Conservation (phyloP, 2,329 filamentous ascomycete species). For the Xylaria digitata region DNA sequence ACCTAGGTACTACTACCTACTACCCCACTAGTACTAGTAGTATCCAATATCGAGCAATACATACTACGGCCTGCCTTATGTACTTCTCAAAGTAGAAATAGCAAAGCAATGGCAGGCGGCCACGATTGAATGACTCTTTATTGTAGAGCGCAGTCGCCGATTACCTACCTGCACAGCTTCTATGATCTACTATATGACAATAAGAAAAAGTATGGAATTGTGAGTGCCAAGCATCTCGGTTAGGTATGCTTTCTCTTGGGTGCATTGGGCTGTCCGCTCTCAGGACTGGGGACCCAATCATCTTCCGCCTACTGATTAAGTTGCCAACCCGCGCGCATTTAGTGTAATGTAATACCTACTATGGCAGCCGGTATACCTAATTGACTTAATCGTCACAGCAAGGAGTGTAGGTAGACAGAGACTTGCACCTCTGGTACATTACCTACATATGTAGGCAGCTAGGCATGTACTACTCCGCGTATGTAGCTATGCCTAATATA, state of each 20-base stretch:
- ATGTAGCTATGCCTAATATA: neutral
- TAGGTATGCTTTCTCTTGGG: constrained; percentile 14
- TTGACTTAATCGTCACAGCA: neutral
- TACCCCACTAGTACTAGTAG: no score
- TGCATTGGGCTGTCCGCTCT: constrained; percentile 5
- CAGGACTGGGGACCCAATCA: constrained; percentile 8
- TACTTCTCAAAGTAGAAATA: neutral
- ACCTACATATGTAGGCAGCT: neutral
- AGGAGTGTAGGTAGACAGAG: neutral
- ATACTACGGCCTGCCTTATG: neutral
- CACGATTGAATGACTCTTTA: constrained; percentile 29
- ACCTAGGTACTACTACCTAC: no score
- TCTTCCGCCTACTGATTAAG: constrained; percentile 14
- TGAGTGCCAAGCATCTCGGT: constrained; percentile 31
- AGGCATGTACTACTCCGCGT: neutral
- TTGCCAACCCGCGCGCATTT: constrained; percentile 9
- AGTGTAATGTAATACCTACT: constrained; percentile 2
- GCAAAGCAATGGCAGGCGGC: constrained; percentile 29
- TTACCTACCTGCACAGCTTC: constrained; percentile 19
- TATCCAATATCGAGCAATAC: no score
- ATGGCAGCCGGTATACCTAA: neutral
- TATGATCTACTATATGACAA: constrained; percentile 11
- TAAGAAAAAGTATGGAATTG: constrained; percentile 2
- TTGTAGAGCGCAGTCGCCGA: constrained; percentile 18
- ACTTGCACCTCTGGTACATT: neutral